phyloP scores from a whole-genome alignment of 2,329 filamentous ascomycete genomes.

The Neurospora sp. region DNA sequence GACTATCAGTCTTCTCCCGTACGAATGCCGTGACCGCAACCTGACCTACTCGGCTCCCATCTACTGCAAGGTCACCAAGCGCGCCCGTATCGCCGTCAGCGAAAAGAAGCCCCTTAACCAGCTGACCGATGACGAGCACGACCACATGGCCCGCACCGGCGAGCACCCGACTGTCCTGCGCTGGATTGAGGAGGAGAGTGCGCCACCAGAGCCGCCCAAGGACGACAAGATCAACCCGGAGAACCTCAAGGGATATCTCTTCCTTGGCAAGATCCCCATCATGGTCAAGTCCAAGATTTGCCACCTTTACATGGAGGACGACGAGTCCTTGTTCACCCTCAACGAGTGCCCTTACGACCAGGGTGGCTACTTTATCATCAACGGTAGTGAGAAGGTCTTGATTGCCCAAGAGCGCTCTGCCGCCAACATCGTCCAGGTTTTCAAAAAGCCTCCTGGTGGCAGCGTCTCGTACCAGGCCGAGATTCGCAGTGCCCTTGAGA shows the following conservation, averaged over 20 bases:
- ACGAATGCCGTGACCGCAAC: conserved; percentile 92
- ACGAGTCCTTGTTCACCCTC: conserved; percentile 78
- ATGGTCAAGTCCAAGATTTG: conserved; percentile 98
- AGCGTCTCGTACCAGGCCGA: conserved; percentile 90
- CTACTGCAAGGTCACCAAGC: conserved; percentile 80
- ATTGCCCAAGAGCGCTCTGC: conserved; percentile 97
- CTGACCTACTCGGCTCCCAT: conserved; percentile 90
- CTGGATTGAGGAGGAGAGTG: conserved; percentile 51
- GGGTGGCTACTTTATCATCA: conserved; percentile 98
- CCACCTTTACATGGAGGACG: conserved; percentile 71
- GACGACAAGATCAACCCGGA: conserved; percentile 39
- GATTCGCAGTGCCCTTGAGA: conserved; percentile 92
- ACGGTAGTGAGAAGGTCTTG: conserved; percentile 95
- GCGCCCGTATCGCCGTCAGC: conserved; percentile 74
- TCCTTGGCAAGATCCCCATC: conserved; percentile 90
- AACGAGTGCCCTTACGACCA: conserved; percentile 98
- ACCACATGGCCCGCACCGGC: conserved; percentile 43
- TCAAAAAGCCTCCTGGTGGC: conserved; percentile 92
- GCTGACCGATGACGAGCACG: conserved; percentile 54
- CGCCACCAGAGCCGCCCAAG: conserved; percentile 27
- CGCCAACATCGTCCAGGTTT: conserved; percentile 97
- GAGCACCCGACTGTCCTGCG: conserved; percentile 47
- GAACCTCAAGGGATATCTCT: conserved; percentile 63
- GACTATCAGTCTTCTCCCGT: conserved; percentile 75
- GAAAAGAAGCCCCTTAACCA: conserved; percentile 55